Conservation (phyloP, 2,329 filamentous ascomycete genomes). For the Helotiales sp. region DNA sequence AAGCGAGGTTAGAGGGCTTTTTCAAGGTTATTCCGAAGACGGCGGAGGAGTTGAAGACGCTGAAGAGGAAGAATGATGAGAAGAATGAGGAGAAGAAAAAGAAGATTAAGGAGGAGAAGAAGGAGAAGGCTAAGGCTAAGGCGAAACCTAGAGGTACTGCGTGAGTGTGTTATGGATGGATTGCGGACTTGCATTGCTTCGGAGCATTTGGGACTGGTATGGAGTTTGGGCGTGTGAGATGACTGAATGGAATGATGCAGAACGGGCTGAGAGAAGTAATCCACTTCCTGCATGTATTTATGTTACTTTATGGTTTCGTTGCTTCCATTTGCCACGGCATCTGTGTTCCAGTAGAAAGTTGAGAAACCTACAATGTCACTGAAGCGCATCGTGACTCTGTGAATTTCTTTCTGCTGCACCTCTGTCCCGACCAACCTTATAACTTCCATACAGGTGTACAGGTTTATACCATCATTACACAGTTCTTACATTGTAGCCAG, state of each 20-base stretch:
- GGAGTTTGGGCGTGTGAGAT: conserved; percentile 11
- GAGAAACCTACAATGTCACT: no score
- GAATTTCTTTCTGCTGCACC: no score
- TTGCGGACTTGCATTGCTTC: conserved; percentile 21
- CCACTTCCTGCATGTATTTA: neutral
- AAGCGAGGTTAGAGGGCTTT: conserved; percentile 91
- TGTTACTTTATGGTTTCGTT: neutral
- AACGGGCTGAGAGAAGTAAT: neutral
- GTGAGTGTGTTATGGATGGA: conserved; percentile 19
- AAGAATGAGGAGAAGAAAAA: conserved; percentile 94
- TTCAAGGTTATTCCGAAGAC: conserved; percentile 94
- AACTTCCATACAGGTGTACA: no score
- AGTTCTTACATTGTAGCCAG: no score
- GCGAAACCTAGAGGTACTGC: conserved; percentile 70
- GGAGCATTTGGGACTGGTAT: conserved; percentile 5
- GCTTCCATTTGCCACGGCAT: neutral
- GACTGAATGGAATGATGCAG: neutral
- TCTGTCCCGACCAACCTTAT: no score
- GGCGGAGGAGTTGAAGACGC: conserved; percentile 77
- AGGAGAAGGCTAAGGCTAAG: conserved; percentile 92
- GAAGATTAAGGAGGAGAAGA: conserved; percentile 91
- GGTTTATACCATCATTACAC: no score
- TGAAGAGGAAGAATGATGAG: conserved; percentile 94
- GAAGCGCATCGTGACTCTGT: no score
- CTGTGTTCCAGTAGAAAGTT: neutral